Conservation (phyloP, 2,329 filamentous ascomycete genomes). For the Alternaria longipes region DNA sequence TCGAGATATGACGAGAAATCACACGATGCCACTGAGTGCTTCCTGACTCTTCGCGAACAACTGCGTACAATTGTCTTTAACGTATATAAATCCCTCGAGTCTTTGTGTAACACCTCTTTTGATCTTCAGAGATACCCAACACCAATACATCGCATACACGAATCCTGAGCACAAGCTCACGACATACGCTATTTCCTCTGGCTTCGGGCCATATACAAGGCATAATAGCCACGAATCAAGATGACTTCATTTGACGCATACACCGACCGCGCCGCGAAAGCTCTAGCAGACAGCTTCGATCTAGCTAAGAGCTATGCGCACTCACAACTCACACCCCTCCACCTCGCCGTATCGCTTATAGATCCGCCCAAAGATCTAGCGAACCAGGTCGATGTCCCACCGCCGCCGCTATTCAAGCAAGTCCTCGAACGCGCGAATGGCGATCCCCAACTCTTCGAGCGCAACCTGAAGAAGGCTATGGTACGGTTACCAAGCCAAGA, state of each 20-base stretch:
- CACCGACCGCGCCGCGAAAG: constrained; percentile 90
- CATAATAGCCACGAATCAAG: constrained; percentile 43
- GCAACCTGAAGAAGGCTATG: constrained; percentile 88
- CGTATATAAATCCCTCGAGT: constrained; percentile 37
- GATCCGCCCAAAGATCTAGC: constrained; percentile 79
- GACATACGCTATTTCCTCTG: constrained; percentile 19
- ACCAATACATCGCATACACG: constrained; percentile 18
- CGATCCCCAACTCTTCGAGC: constrained; percentile 87
- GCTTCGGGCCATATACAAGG: constrained; percentile 32
- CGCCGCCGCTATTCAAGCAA: constrained; percentile 87
- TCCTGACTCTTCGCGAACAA: constrained; percentile 26
- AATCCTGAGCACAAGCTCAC: constrained; percentile 24
- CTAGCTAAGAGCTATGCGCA: constrained; percentile 91
- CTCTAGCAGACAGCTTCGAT: constrained; percentile 85
- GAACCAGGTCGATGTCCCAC: constrained; percentile 67
- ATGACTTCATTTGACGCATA: constrained; percentile 88
- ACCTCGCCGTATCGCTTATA: constrained; percentile 84
- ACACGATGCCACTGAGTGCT: constrained; percentile 36
- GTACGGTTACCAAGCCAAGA: constrained; percentile 94
- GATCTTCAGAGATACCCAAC: constrained; percentile 26
- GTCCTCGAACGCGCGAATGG: constrained; percentile 94
- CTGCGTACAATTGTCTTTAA: constrained; percentile 12
- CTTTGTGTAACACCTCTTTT: constrained; percentile 8
- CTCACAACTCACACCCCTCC: constrained; percentile 87
- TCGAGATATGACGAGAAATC: constrained; percentile 35